A percentile compares a stretch with the other conserved stretches of the same genome.
Evolutionary conservation across 805 yeast genomes (phyloP).

Genomic region (Teunomyces panamensis): DNA sequence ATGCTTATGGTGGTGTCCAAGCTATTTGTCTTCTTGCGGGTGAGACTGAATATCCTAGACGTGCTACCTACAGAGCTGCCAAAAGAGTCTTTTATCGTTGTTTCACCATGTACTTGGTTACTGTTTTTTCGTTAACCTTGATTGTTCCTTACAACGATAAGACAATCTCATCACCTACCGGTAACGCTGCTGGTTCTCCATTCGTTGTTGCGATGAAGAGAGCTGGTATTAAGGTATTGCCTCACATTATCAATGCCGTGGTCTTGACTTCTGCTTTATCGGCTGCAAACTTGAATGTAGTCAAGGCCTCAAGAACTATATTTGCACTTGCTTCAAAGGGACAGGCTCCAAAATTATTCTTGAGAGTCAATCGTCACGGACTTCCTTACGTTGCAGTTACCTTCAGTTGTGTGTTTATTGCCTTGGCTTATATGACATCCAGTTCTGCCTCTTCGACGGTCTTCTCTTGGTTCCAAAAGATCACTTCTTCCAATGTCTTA

Average conservation of each 20-base stretch:
- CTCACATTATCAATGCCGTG: constrained; percentile 36
- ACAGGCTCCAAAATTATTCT: constrained; percentile 36
- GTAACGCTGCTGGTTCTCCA: constrained; percentile 35
- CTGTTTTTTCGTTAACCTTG: constrained; percentile 19
- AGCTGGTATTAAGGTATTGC: constrained; percentile 32
- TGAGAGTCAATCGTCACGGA: constrained; percentile 17
- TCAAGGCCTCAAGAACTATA: constrained; percentile 29
- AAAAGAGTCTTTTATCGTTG: constrained; percentile 29
- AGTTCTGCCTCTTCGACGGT: constrained; percentile 24
- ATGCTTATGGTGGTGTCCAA: constrained; percentile 33
- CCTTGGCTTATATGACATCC: constrained; percentile 36
- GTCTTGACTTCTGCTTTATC: constrained; percentile 40
- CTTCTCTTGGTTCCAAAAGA: constrained; percentile 32
- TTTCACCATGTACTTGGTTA: constrained; percentile 20
- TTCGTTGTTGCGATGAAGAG: constrained; percentile 37
- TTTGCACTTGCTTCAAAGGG: constrained; percentile 36
- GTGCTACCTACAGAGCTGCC: constrained; percentile 27
- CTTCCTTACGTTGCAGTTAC: constrained; percentile 24
- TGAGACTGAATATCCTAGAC: constrained; percentile 33
- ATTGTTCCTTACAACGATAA: constrained; percentile 30
- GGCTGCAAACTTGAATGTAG: constrained; percentile 30
- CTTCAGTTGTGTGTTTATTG: constrained; percentile 24
- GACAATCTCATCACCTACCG: constrained; percentile 21
- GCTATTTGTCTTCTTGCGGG: constrained; percentile 24
- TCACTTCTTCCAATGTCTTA: constrained; percentile 28